phyloP scores from a whole-genome alignment of 305 asterid species.

The Fraxinus velutina region DNA sequence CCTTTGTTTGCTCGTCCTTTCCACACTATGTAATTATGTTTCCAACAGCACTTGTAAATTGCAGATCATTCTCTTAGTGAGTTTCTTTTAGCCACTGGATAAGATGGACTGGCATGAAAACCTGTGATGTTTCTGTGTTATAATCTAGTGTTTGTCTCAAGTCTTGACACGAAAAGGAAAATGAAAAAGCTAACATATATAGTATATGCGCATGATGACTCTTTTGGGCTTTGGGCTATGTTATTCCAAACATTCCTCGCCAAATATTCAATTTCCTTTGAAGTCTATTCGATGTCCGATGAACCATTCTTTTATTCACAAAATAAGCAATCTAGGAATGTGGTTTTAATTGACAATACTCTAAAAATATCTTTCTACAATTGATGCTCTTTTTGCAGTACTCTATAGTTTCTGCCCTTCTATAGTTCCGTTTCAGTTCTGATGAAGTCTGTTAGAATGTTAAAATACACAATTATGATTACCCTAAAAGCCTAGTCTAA shows the following conservation, averaged over 20 bases:
- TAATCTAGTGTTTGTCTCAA: constrained; percentile 9
- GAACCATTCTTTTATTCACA: neutral
- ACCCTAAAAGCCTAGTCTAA: neutral
- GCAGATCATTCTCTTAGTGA: neutral
- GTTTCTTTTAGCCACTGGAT: neutral
- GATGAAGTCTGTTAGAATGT: neutral
- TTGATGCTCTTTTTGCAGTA: neutral
- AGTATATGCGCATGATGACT: neutral
- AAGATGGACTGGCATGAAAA: neutral
- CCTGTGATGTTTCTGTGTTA: constrained; percentile 5
- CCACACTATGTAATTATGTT: constrained; percentile 1
- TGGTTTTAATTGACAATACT: neutral
- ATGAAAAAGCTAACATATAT: neutral
- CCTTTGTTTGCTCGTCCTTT: constrained; percentile 15
- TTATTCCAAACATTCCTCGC: neutral
- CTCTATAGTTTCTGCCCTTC: neutral
- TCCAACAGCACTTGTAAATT: neutral
- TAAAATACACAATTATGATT: neutral
- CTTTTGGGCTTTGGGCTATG: neutral
- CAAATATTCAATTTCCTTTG: neutral
- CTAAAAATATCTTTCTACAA: neutral
- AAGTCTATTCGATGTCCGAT: neutral
- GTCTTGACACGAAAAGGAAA: neutral
- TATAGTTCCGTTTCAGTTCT: neutral
- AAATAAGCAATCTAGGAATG: neutral